Base-by-base conservation (phyloP, 148 eudicot genomes). In the Chenopodium suecicum region DNA sequence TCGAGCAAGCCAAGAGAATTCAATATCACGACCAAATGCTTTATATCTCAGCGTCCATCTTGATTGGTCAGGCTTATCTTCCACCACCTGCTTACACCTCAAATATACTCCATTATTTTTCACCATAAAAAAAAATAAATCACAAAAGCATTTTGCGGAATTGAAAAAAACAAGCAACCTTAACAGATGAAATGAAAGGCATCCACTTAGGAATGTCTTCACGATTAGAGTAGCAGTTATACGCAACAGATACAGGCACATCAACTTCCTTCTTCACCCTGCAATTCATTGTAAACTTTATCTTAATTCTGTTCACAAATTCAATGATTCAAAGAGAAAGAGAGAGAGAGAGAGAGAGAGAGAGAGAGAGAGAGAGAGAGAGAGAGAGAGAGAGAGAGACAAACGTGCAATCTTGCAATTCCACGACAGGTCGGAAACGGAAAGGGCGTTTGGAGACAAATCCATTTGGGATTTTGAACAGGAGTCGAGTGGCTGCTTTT, bases 1-100 rank as follows among this genome's bases (percentile, higher is more conserved):
- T 70, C 97, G 90, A 82, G 99, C 97, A 89, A 94, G 94, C 99
- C 99, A 96, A 85, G 99, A 94, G 83, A 91, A 96, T 67, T 94
- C 90, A 67, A 96, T 92, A 84, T 96, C 87, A 19, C 80, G 98
- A 71, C 98, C 98, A 86, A 96, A 96, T 73, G 99, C 99, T 74
- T 86, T 83, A 82, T 94, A 94, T 86, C 90, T 96, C 2, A 96
- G 90, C 1, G 92, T 89, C 99, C 99, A 95, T 68, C 89, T 86
- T 32, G 98, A 96, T 54, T 89, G 78, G 72, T 94, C 98, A 77
- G 98, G 98, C 83, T 89, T 91, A 83, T 95, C 99, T 86, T 93
- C 92, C 54, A 93, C 78, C 63, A 89, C 82, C 98, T 95, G 88
- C 44, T 41, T 41, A 41, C 0, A 41, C 2, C 54, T 50, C 12